Evolutionary conservation across 129 eudicot species (phyloP), one percentile per base, ranked within the genome.

Genomic region (Cynara cardunculus): DNA sequence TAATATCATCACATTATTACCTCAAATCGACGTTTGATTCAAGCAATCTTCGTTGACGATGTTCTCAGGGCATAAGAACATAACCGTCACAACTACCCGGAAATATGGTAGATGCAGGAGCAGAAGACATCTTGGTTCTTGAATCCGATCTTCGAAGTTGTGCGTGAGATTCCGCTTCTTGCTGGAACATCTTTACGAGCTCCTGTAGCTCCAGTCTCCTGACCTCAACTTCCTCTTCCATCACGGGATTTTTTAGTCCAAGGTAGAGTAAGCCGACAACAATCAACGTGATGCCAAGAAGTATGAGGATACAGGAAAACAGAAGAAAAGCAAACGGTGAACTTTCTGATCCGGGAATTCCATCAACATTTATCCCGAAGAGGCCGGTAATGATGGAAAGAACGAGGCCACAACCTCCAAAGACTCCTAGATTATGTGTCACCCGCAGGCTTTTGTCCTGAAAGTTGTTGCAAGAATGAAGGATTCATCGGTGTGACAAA

Each of bases 351-450:
- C 96, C 96, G 1, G 96, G 96, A 14, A 91, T 91, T 13, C 96
- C 96, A 18, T 91, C 93, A 72, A 91, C 93, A 22, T 91, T 91
- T 82, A 91, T 91, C 67, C 96, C 96, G 30, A 84, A 89, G 56
- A 91, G 89, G 37, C 96, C 85, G 0, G 96, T 91, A 71, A 86
- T 77, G 25, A 88, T 74, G 13, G 92, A 84, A 73, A 88, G 87
- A 31, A 88, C 85, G 44, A 94, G 97, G 9, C 99, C 99, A 68
- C 97, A 87, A 25, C 99, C 99, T 31, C 99, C 99, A 82, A 94
- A 92, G 9, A 94, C 99, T 19, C 91, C 91, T 41, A 94, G 84
- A 80, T 94, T 92, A 41, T 94, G 99, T 1, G 99, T 89, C 64
- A 94, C 93, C 0, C 90, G 87, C n/a, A 94, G 84, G 80, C 97